Evolutionary conservation across 140 eudicot genomes (phyloP).

Genomic region (Bidens hawaiensis): DNA sequence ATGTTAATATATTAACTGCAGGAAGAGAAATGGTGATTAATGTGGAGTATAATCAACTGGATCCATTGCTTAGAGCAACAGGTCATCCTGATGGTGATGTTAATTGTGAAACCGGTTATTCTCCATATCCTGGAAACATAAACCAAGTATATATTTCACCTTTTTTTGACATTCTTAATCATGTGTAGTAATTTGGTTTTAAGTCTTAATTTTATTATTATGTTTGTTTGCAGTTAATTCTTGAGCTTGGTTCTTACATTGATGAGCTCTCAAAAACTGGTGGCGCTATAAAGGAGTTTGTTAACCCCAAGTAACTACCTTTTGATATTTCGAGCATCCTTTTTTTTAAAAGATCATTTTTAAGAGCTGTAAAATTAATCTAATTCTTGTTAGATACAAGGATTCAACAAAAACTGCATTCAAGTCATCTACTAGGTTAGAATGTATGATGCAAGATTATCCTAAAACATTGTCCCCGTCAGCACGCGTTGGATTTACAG

Average conservation of each 20-base stretch:
- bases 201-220: background rate
- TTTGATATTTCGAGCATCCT: background rate
- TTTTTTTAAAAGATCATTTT: too few species aligned
- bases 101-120: slow-evolving; percentile 83
- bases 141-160: slow-evolving; percentile 50
- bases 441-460: slow-evolving; percentile 99
- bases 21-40: slow-evolving; percentile 96
- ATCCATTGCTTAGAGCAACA: slow-evolving; percentile 91
- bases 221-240: slow-evolving; percentile 57
- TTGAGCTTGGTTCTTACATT: slow-evolving; percentile 80
- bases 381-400: slow-evolving; percentile 23
- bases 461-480: slow-evolving; percentile 89
- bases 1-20: slow-evolving; percentile 17
- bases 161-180: background rate
- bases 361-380: background rate
- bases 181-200: background rate
- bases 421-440: slow-evolving; percentile 92
- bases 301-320: slow-evolving; percentile 77
- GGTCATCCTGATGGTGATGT: slow-evolving; percentile 93
- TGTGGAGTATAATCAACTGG: slow-evolving; percentile 97
- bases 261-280: slow-evolving; percentile 88
- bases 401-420: slow-evolving; percentile 65
- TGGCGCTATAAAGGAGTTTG: slow-evolving; percentile 91
- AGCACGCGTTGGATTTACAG: slow-evolving; percentile 94
- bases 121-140: slow-evolving; percentile 97